These are phyloP conservation scores for Oryza coarctata DNA, from an alignment of 176 grass and related monocot species.

Conservation along the genomic window DNA sequence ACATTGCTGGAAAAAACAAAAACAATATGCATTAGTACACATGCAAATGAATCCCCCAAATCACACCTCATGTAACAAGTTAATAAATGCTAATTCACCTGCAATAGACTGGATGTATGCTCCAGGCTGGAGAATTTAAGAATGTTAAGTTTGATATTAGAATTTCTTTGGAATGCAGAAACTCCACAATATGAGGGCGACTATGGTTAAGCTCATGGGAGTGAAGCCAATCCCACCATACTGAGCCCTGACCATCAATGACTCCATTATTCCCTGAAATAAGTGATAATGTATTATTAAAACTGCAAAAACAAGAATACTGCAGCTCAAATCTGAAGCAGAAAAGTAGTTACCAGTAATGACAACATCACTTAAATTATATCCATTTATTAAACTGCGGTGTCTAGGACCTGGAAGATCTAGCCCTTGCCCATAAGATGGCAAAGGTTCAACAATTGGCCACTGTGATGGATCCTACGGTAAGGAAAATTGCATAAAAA, in stretches of 20 bases:
- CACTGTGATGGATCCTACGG: constrained; percentile 81
- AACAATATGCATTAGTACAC: constrained; percentile 6
- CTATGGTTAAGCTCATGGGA: constrained; percentile 69
- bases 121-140: constrained; percentile 86
- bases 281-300: constrained; percentile 1
- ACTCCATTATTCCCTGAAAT: constrained; percentile 67
- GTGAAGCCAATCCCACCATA: constrained; percentile 85
- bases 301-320: background rate
- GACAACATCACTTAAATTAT: constrained; percentile 75
- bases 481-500: constrained; percentile 13
- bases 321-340: background rate
- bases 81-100: constrained; percentile 43
- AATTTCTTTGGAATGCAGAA: constrained; percentile 61
- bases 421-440: constrained; percentile 80
- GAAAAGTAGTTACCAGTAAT: constrained; percentile 63
- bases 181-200: constrained; percentile 83
- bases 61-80: background rate
- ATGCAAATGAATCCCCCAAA: constrained; percentile 19
- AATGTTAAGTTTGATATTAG: constrained; percentile 83
- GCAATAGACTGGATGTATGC: constrained; percentile 83
- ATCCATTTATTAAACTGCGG: constrained; percentile 75
- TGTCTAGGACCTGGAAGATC: constrained; percentile 81
- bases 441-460: constrained; percentile 76
- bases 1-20: constrained; percentile 62
- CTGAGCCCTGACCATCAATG: constrained; percentile 77